Evolutionary conservation across 1,139 yeast genomes (phyloP).

Genomic region (Blastobotrys indianensis): DNA sequence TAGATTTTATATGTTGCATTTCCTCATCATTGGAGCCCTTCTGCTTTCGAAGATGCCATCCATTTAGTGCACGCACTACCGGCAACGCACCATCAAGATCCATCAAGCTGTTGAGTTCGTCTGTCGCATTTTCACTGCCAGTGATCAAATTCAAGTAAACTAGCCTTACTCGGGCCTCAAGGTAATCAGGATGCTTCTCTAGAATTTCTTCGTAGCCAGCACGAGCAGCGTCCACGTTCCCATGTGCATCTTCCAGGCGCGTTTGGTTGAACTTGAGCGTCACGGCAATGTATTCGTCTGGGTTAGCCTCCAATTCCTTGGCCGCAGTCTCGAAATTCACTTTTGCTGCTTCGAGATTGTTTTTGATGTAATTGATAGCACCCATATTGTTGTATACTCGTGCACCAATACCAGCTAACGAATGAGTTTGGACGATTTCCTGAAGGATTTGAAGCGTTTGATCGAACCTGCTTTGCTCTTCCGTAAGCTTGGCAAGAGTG

Average conservation of each 20-base stretch:
- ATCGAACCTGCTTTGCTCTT: conserved; percentile 45
- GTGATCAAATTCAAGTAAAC: conserved; percentile 46
- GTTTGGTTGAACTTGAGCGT: conserved; percentile 38
- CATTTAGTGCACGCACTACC: conserved; percentile 85
- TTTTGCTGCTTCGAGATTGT: conserved; percentile 49
- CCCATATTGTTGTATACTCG: conserved; percentile 81
- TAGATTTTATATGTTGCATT: conserved; percentile 68
- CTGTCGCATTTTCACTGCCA: conserved; percentile 37
- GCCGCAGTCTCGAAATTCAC: conserved; percentile 49
- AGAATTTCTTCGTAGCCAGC: conserved; percentile 52
- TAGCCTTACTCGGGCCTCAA: conserved; percentile 70
- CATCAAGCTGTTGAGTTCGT: conserved; percentile 52
- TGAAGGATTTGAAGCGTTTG: conserved; percentile 50
- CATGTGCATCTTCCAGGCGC: conserved; percentile 37
- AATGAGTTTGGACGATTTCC: conserved; percentile 44
- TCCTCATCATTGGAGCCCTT: conserved; percentile 34
- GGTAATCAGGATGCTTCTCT: conserved; percentile 58
- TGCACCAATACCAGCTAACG: conserved; percentile 49
- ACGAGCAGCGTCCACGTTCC: conserved; percentile 43
- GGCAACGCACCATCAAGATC: conserved; percentile 53
- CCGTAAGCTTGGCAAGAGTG: conserved; percentile 62
- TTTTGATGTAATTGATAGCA: conserved; percentile 68
- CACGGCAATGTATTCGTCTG: conserved; percentile 19
- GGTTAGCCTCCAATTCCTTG: conserved; percentile 27
- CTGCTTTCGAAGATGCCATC: conserved; percentile 70